Evolutionary conservation across 139 green algal genomes (phyloP).

Genomic region (Dunaliella primolecta): DNA sequence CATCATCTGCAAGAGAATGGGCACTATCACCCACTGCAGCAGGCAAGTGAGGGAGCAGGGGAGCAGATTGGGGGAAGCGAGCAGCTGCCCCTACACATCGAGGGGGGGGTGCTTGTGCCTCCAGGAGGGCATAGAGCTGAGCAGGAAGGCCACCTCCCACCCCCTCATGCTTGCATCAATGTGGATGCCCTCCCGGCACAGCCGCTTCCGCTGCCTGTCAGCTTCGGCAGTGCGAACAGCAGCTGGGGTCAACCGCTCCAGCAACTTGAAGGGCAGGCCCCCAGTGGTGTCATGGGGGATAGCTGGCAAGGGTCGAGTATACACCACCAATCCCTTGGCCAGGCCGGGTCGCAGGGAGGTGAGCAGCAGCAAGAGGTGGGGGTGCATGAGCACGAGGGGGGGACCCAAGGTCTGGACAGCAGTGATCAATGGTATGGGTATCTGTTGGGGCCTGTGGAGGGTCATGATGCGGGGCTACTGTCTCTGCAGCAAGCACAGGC

Average conservation of each 20-base stretch:
- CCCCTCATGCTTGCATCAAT: neutral
- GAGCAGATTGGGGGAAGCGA: neutral
- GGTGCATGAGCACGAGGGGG: neutral
- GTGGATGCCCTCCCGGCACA: neutral
- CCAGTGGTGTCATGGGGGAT: neutral
- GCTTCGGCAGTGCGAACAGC: neutral
- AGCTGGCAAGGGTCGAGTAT: neutral
- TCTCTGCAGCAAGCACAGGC: neutral
- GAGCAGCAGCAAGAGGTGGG: no score
- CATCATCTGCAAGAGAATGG: neutral
- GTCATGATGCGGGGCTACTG: neutral
- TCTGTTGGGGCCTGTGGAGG: neutral
- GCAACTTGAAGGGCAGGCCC: neutral
- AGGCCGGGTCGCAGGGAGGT: no score
- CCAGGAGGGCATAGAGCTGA: neutral
- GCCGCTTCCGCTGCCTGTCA: neutral
- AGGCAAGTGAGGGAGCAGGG: no score
- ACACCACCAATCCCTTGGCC: neutral
- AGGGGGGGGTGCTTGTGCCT: neutral
- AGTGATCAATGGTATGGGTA: neutral
- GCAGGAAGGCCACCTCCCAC: neutral
- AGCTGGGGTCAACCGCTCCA: neutral
- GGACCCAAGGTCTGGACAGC: neutral
- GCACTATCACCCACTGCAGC: neutral
- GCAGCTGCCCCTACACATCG: neutral